phyloP scores from a whole-genome alignment of 1,284 basidiomycete genomes.

The Trametes polyzona region DNA sequence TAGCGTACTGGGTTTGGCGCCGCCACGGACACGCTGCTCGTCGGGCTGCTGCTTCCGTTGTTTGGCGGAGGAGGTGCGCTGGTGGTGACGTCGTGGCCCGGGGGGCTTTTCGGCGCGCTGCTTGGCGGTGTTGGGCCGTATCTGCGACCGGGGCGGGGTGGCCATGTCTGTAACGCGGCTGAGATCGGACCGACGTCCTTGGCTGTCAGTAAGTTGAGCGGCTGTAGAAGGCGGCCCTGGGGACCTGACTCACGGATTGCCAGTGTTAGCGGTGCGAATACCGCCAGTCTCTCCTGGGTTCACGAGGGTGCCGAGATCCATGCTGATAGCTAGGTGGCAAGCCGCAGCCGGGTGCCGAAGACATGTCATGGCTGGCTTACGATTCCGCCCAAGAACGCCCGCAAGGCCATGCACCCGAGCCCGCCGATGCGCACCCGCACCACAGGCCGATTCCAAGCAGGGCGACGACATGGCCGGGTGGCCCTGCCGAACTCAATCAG shows the following conservation, averaged over 20 bases:
- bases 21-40: slow-evolving; percentile 20
- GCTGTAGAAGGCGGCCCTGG: background rate
- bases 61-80: slow-evolving; percentile 6
- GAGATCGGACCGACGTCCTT: background rate
- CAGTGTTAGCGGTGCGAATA: slow-evolving; percentile 21
- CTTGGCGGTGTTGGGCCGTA: slow-evolving; percentile 11
- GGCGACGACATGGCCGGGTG: slow-evolving; percentile 7
- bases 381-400: slow-evolving; percentile 12
- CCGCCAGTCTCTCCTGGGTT: slow-evolving; percentile 21
- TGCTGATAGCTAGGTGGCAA: slow-evolving; percentile 18
- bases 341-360: slow-evolving; percentile 17
- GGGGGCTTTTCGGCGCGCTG: slow-evolving; percentile 9
- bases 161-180: slow-evolving; percentile 3
- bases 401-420: slow-evolving; percentile 11
- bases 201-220: slow-evolving; percentile 8
- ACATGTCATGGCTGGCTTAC: slow-evolving; percentile 7
- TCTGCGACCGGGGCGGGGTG: slow-evolving; percentile 8
- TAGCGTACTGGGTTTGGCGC: slow-evolving; percentile 13
- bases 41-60: slow-evolving; percentile 10
- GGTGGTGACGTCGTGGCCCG: slow-evolving; percentile 7
- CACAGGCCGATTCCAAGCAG: slow-evolving; percentile 2
- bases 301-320: slow-evolving; percentile 27
- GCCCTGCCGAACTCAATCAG: slow-evolving; percentile 15
- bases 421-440: slow-evolving; percentile 14
- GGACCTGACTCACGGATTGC: slow-evolving; percentile 10